Conservation (phyloP, 1,284 basidiomycete genomes). For the Polyporus tsugae region DNA sequence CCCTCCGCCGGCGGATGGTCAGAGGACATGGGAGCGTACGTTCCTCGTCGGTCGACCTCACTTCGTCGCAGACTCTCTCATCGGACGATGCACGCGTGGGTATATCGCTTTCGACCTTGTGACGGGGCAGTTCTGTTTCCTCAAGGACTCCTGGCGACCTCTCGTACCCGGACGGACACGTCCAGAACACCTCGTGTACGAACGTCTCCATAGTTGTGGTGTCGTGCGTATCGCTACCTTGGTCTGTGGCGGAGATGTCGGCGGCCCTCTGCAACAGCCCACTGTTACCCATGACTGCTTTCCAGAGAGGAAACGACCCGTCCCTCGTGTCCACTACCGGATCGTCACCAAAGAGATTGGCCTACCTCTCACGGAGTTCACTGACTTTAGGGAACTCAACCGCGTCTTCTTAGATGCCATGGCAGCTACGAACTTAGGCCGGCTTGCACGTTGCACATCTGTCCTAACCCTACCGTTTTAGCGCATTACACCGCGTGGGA, state of each 20-base stretch:
- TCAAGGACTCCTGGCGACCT: constrained; percentile 24
- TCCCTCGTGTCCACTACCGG: constrained; percentile 15
- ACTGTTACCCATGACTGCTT: constrained; percentile 1
- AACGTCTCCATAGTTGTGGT: neutral
- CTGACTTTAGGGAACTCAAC: neutral
- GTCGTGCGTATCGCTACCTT: constrained; percentile 3
- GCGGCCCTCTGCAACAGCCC: neutral
- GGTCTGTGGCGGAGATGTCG: constrained; percentile 25
- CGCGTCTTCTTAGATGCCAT: neutral
- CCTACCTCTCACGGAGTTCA: constrained; percentile 1
- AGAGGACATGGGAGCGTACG: too few relatives aligned
- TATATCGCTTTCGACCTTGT: constrained; percentile 14
- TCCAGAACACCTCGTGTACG: constrained; percentile 18
- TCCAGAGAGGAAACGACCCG: neutral
- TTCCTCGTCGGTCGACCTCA: constrained; percentile 17
- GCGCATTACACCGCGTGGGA: constrained; percentile 12
- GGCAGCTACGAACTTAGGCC: neutral
- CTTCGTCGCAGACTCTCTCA: constrained; percentile 7
- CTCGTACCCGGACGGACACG: constrained; percentile 5
- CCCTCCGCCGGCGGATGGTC: neutral
- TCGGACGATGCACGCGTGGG: constrained; percentile 16
- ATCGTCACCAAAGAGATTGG: constrained; percentile 12
- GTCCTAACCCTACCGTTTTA: neutral
- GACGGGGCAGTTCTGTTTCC: neutral
- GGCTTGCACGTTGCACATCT: neutral